phyloP scores from a whole-genome alignment of 768 basidiomycete genomes.

The Cyathus striatus region DNA sequence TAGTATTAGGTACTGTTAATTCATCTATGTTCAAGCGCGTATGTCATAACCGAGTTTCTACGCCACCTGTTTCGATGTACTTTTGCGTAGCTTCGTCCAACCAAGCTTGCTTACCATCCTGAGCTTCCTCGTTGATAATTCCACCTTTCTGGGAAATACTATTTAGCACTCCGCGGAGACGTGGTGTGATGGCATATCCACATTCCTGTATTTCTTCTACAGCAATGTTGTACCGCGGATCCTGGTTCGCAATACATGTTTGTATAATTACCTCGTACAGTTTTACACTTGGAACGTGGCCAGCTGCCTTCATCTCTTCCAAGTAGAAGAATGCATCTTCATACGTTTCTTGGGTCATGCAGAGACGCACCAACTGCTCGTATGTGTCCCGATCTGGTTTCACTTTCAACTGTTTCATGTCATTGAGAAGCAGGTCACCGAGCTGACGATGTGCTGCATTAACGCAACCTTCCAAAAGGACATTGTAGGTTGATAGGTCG shows the following conservation, averaged over 20 bases:
- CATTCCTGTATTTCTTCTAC: constrained; percentile 66
- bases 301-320: constrained; percentile 77
- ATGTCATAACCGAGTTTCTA: no score
- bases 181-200: no score
- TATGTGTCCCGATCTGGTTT: constrained; percentile 58
- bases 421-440: constrained; percentile 60
- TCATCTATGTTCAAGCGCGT: no score
- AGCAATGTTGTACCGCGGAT: constrained; percentile 60
- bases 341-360: constrained; percentile 66
- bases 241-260: constrained; percentile 50
- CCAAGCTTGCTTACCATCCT: no score
- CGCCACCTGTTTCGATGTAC: no score
- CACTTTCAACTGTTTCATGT: constrained; percentile 57
- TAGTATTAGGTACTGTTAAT: no score
- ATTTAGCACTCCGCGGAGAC: no score
- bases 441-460: constrained; percentile 54
- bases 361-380: constrained; percentile 62
- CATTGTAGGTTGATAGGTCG: constrained; percentile 62
- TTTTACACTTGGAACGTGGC: constrained; percentile 42
- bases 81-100: no score
- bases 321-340: constrained; percentile 88
- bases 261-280: constrained; percentile 59
- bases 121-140: no score
- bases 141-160: no score
- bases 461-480: constrained; percentile 63